Evolutionary conservation across 192 early-diverging fungal genomes (phyloP), one percentile per base, ranked within the genome.

Genomic region (Rhizophagus clarus): DNA sequence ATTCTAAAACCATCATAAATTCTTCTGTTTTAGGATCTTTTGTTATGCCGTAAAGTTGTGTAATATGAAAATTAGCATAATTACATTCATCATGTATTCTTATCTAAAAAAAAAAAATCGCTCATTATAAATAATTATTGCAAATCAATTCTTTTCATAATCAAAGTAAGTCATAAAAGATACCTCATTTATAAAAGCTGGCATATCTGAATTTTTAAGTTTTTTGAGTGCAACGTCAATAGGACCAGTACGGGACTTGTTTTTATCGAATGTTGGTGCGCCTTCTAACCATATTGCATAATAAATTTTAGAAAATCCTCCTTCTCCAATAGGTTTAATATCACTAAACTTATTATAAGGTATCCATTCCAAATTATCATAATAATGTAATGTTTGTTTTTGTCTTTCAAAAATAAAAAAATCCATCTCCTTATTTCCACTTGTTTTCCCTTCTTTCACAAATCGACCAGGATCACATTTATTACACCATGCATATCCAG

Each of bases 291-390:
- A 76, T 5, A 2, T 42, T 8, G 74, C 74, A 5, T 4, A 63
- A 22, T 29, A 76, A 22, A 64, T 61, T 34, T 11, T 63, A 45
- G 32, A 34, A 40, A 63, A 64, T 40, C 74, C 74, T 37, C 61
- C 74, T 76, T 61, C 34, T 11, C 61, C 32, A 26, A 76, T 61
- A 3, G 9, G 7, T 22, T 34, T 9, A 40, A 76, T n/a, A 26
- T 28, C 40, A 10, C 10, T 2, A 28, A 76, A 26, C 14, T 24
- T 37, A 0, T 49, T 2, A 62, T 34, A 64, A 28, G 75, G 75
- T 20, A 76, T 64, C 61, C 75, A 76, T 28, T 76, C 75, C 10
- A 64, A 34, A 64, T 56, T 22, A 56, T 74, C 11, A 22, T 15
- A 31, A 37, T 32, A 70, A 37, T 42, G 29, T 66, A 42, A 42